Evolutionary conservation across 1,284 basidiomycete species (phyloP).

Genomic region (Moesziomyces globuligerus): DNA sequence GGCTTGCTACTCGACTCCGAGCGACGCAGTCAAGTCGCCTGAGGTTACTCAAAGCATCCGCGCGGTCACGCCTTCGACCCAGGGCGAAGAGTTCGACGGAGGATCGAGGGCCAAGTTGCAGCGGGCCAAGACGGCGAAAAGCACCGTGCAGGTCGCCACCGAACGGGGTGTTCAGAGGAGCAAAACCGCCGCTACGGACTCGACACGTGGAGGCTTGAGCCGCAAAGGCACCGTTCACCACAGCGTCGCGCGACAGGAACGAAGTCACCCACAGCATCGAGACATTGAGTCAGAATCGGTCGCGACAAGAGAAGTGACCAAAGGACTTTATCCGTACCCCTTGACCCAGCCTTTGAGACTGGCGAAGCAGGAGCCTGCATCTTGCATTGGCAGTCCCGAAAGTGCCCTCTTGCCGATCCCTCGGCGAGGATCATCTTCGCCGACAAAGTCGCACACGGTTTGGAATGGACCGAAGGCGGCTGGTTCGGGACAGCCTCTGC

Average conservation of each 20-base stretch:
- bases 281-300: background rate
- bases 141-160: too few species aligned
- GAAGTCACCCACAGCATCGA: too few species aligned
- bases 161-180: conserved; percentile 17
- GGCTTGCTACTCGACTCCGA: conserved; percentile 35
- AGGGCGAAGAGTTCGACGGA: background rate
- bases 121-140: conserved; percentile 31
- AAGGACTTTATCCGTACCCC: conserved; percentile 3
- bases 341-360: conserved; percentile 19
- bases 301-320: background rate
- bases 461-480: too few species aligned
- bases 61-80: background rate
- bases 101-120: conserved; percentile 27
- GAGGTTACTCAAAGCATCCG: conserved; percentile 2
- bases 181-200: conserved; percentile 18
- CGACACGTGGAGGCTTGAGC: conserved; percentile 4
- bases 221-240: conserved; percentile 23
- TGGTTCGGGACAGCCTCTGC: background rate
- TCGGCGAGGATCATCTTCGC: background rate
- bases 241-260: background rate
- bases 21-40: conserved; percentile 7
- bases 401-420: too few species aligned
- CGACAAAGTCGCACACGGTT: background rate
- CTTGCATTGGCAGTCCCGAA: too few species aligned
- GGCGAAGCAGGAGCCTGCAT: conserved; percentile 1